These are phyloP conservation scores for Candida ficus DNA, from an alignment of 805 yeast species.

Conservation along the genomic window DNA sequence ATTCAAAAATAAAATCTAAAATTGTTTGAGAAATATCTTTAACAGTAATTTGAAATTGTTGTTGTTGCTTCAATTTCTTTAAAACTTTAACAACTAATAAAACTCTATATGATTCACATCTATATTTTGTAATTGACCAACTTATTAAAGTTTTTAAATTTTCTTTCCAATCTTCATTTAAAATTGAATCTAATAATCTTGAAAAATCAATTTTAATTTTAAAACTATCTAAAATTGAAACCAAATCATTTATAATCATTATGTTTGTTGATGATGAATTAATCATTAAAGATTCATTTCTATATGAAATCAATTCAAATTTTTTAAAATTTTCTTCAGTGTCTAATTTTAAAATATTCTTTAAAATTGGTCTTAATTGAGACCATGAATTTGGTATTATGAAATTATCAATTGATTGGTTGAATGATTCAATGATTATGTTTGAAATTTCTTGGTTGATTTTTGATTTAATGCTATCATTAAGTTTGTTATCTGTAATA, in stretches of 20 bases:
- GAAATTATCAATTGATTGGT: constrained; percentile 44
- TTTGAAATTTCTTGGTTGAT: constrained; percentile 22
- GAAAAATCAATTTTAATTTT: constrained; percentile 30
- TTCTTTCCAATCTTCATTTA: constrained; percentile 28
- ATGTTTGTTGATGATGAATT: constrained; percentile 30
- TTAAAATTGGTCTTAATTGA: constrained; percentile 43
- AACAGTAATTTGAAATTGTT: constrained; percentile 15
- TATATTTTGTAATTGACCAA: constrained; percentile 35
- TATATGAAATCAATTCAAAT: constrained; percentile 53
- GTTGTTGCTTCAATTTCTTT: constrained; percentile 11
- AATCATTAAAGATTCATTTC: constrained; percentile 68
- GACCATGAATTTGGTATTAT: constrained; percentile 63
- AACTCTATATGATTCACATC: constrained; percentile 15
- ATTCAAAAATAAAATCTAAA: constrained; percentile 31
- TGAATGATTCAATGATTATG: constrained; percentile 28
- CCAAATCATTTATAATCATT: constrained; percentile 20
- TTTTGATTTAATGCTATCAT: constrained; percentile 26
- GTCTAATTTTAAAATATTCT: constrained; percentile 31
- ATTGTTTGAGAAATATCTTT: constrained; percentile 32
- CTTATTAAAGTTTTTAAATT: constrained; percentile 31
- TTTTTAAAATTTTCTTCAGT: constrained; percentile 37
- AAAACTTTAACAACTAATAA: constrained; percentile 13
- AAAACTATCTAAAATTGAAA: constrained; percentile 33
- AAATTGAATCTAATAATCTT: constrained; percentile 24
- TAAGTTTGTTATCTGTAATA: constrained; percentile 31